These are phyloP conservation scores for Globisporangium radiosum DNA, from an alignment of 352 stramenopile genomes.

Conservation along the genomic window DNA sequence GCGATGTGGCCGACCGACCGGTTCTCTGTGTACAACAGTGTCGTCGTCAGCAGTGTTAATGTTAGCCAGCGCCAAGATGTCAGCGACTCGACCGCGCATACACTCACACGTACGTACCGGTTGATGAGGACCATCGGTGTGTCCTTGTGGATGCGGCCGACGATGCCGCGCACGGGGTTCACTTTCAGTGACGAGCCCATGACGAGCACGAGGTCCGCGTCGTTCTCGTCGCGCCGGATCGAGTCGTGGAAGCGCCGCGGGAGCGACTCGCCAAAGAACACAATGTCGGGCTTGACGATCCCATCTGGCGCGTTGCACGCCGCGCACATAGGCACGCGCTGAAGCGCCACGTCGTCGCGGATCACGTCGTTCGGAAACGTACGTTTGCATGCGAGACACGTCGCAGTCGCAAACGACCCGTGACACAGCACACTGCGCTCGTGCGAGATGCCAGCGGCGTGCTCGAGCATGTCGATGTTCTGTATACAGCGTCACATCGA, in stretches of 20 bases:
- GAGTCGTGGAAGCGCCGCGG: conserved; percentile 85
- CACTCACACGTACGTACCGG: conserved; percentile 21
- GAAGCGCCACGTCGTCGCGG: conserved; percentile 71
- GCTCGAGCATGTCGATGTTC: conserved; percentile 99
- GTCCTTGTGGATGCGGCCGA: conserved; percentile 73
- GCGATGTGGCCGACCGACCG: conserved; percentile 71
- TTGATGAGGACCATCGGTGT: conserved; percentile 86
- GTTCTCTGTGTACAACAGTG: conserved; percentile 31
- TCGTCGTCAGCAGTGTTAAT: background rate
- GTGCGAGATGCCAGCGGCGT: conserved; percentile 87
- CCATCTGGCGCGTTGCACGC: conserved; percentile 70
- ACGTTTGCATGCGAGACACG: conserved; percentile 87
- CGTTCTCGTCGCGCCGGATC: conserved; percentile 70
- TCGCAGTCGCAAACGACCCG: conserved; percentile 90
- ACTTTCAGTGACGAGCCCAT: conserved; percentile 99
- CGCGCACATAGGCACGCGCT: conserved; percentile 75
- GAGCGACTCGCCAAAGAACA: conserved; percentile 97
- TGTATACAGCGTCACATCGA: conserved; percentile 24
- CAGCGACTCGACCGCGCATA: background rate
- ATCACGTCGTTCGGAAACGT: conserved; percentile 82
- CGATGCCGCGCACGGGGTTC: conserved; percentile 90
- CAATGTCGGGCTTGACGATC: conserved; percentile 97
- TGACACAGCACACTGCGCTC: conserved; percentile 92
- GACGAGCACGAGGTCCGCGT: conserved; percentile 96
- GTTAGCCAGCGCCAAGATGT: background rate